phyloP scores from a whole-genome alignment of 2,329 filamentous ascomycete genomes.

The Bipolaris oryzae region DNA sequence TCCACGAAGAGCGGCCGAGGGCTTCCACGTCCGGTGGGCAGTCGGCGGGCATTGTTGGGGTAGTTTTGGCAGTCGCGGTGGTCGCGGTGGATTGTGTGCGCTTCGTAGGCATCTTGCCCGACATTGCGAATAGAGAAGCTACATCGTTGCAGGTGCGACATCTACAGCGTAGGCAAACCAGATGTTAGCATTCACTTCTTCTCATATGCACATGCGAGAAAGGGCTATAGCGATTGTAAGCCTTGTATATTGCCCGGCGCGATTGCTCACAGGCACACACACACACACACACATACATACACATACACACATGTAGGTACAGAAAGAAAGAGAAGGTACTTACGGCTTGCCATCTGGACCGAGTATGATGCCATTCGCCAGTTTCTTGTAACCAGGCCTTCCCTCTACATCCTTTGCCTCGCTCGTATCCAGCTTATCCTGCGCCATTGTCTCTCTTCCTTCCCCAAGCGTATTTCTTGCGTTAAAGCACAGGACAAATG shows the following conservation, averaged over 20 bases:
- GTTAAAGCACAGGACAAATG: neutral
- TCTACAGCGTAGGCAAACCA: constrained; percentile 49
- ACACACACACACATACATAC: no score
- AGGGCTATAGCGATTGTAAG: neutral
- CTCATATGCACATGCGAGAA: no score
- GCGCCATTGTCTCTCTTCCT: constrained; percentile 26
- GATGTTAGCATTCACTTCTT: constrained; percentile 2
- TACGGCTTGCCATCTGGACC: constrained; percentile 86
- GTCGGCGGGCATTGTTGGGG: constrained; percentile 59
- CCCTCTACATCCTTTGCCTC: constrained; percentile 36
- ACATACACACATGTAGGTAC: neutral
- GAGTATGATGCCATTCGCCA: constrained; percentile 74
- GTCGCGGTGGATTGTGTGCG: constrained; percentile 37
- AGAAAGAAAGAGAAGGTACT: constrained; percentile 44
- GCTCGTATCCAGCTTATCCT: constrained; percentile 26
- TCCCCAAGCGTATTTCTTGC: neutral
- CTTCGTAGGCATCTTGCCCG: constrained; percentile 46
- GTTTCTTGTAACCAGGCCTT: constrained; percentile 54
- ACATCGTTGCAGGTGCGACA: constrained; percentile 74
- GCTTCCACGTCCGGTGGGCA: constrained; percentile 90
- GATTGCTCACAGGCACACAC: constrained; percentile 15
- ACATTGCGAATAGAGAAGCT: constrained; percentile 65
- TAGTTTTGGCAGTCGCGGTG: constrained; percentile 44
- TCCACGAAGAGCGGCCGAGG: constrained; percentile 90
- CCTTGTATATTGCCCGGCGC: constrained; percentile 15